phyloP scores from a whole-genome alignment of 1,284 basidiomycete genomes.

The Ceratobasidium sp. region DNA sequence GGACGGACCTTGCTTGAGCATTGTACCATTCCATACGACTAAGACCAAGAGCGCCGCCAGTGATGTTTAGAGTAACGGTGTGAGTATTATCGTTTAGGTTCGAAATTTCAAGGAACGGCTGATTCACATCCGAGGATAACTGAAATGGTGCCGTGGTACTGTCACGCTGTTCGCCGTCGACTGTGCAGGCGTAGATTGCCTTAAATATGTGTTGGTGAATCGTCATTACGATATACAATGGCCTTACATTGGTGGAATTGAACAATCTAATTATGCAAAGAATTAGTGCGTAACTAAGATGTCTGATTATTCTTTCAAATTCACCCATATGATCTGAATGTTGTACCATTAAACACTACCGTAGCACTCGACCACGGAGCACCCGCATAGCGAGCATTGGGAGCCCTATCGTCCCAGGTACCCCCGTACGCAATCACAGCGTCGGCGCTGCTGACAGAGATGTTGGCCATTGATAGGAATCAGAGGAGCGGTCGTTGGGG shows the following conservation, averaged over 20 bases:
- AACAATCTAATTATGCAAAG: neutral
- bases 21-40: slow-evolving; percentile 12
- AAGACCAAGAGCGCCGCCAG: slow-evolving; percentile 6
- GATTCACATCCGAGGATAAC: neutral
- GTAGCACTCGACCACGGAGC: neutral
- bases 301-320: neutral
- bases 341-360: neutral
- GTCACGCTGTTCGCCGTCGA: neutral
- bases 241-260: slow-evolving; percentile 1
- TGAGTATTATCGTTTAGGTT: neutral
- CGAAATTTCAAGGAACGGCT: neutral
- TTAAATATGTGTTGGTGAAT: neutral
- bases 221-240: neutral
- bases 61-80: neutral
- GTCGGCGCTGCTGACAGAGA: neutral
- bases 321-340: neutral
- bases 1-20: neutral
- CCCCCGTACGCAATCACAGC: neutral
- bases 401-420: neutral
- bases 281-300: neutral
- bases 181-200: neutral
- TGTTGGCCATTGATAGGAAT: slow-evolving; percentile 3
- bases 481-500: slow-evolving; percentile 5
- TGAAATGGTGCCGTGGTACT: neutral
- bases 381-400: neutral